Evolutionary conservation across 805 yeast genomes (phyloP).

Genomic region (Saccharomycopsis selenospora): DNA sequence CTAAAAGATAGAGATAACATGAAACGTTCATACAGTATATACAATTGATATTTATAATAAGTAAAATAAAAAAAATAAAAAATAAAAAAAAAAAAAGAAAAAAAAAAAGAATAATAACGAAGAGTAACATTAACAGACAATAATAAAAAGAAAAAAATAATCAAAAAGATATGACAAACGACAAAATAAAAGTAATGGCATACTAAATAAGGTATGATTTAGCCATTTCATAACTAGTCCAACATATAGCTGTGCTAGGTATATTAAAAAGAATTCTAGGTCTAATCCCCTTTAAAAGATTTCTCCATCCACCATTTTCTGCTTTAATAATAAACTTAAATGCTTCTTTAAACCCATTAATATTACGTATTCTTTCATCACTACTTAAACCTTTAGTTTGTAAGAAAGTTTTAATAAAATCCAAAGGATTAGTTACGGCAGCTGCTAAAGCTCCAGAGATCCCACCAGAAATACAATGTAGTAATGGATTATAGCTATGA

Average conservation of each 20-base stretch:
- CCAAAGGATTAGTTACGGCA: constrained; percentile 89
- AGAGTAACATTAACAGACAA: too few species aligned
- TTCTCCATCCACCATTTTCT: constrained; percentile 38
- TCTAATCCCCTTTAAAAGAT: constrained; percentile 79
- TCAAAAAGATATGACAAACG: too few species aligned
- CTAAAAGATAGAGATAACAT: too few species aligned
- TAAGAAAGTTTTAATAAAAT: constrained; percentile 83
- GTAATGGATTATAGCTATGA: constrained; percentile 74
- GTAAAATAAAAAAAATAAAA: too few species aligned
- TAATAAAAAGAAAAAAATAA: too few species aligned
- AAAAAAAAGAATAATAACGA: too few species aligned
- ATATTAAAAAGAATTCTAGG: constrained; percentile 91
- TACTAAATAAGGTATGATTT: constrained; percentile 33
- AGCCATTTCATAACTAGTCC: constrained; percentile 98
- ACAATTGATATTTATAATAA: too few species aligned
- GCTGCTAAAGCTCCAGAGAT: constrained; percentile 94
- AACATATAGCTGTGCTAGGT: constrained; percentile 93
- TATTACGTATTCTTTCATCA: neutral
- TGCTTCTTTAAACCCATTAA: constrained; percentile 43
- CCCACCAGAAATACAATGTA: constrained; percentile 90
- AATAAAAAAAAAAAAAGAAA: too few species aligned
- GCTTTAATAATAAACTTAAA: constrained; percentile 13
- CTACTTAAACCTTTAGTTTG: constrained; percentile 59
- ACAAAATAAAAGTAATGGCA: too few species aligned
- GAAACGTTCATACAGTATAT: too few species aligned